Base-by-base conservation (phyloP, 768 basidiomycete genomes). In the Termitomyces sp. region DNA sequence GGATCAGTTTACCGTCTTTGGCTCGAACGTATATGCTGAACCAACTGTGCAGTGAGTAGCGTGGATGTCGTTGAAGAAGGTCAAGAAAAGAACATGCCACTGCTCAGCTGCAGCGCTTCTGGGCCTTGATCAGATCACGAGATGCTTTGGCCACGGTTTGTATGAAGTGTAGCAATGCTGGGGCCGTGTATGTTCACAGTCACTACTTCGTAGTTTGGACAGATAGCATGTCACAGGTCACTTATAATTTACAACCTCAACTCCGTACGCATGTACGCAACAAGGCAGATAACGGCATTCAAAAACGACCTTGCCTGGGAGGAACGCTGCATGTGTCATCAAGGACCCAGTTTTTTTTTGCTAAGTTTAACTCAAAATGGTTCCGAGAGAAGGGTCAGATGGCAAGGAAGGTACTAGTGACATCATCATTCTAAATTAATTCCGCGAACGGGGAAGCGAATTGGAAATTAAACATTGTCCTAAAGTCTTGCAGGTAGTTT, bases 91-190 rank as follows among this genome's bases (percentile, higher is more conserved):
- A 41, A 54, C 39, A 41, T 54, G 24, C 37, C 18, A 31, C 39
- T 27, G 6, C 24, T 54, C 37, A 52, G 48, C 30, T 52, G 34
- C 41, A 55, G 36, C 24, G 55, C 33, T 56, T 56, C 55, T 37
- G 22, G 34, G 34, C 27, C 27, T 15, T 37, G 36, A 56, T 56
- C 55, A 47, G 45, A 56, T 56, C 46, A 56, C 55, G 55, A 47
- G 55, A 34, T 56, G 33, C 34, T 27, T 27, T n/a, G 24, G 20
- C 34, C 55, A 33, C 20, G 44, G 37, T 46, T 41, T 36, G 44
- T 46, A 46, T n/a, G 18, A 45, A 53, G 16, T 27, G 51, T 39
- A 24, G 51, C 51, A 39, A 53, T 53, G 37, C 24, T 53, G 37
- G 9, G 20, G 54, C 54, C 45, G 45, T 55, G 42, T n/a, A 55